Conservation (phyloP, 2,329 filamentous ascomycete species). For the Aspergillus sergii region DNA sequence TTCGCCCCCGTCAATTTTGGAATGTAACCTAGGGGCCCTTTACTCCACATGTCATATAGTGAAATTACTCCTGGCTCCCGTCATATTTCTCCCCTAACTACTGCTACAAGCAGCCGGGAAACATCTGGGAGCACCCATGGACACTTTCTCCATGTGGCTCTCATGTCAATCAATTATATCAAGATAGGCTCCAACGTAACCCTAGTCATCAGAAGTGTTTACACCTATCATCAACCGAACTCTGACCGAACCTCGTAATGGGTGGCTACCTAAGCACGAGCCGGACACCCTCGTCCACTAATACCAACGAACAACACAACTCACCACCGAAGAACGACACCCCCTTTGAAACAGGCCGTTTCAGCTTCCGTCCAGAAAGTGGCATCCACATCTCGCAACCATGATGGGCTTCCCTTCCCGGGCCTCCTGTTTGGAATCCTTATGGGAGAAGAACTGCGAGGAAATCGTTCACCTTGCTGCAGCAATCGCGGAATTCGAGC, state of each 20-base stretch:
- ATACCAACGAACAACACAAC: not conserved
- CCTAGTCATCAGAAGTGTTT: no score
- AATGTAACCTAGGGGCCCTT: not conserved
- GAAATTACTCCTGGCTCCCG: no score
- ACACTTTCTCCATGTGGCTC: no score
- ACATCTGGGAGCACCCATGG: no score
- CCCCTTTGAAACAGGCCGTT: not conserved
- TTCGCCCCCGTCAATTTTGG: not conserved
- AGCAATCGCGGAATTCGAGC: conserved; percentile 25
- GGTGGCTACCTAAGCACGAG: not conserved
- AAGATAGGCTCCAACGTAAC: no score
- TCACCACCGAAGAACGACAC: not conserved
- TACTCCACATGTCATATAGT: no score
- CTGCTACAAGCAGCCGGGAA: no score
- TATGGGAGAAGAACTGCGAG: conserved; percentile 11
- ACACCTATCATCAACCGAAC: not conserved
- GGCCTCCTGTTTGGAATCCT: conserved; percentile 13
- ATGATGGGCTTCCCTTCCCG: conserved; percentile 13
- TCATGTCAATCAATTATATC: not conserved
- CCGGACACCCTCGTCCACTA: not conserved
- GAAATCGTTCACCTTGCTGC: conserved; percentile 19
- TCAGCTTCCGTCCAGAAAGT: conserved; percentile 17
- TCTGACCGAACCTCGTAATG: not conserved
- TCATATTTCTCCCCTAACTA: no score
- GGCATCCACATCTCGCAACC: conserved; percentile 13